Evolutionary conservation across 495 filamentous ascomycete species (phyloP).

Genomic region (Aspergillus nanangensis): DNA sequence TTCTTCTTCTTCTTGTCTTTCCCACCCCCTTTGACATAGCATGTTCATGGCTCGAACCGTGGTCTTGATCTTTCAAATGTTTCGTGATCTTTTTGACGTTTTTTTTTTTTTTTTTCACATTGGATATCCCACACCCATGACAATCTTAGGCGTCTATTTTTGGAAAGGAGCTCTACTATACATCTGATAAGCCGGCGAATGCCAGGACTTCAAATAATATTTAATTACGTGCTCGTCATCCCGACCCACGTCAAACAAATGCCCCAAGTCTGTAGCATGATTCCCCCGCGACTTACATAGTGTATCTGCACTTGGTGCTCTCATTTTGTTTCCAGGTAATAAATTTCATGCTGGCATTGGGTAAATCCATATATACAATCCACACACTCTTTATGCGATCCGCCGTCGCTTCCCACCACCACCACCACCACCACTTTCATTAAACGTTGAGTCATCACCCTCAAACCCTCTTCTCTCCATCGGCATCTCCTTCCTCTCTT

Average conservation of each 20-base stretch:
- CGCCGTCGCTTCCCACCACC: conserved; percentile 29
- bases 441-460: conserved; percentile 14
- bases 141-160: conserved; percentile 2
- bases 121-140: too few species aligned
- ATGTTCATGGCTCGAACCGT: not conserved
- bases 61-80: not conserved
- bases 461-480: conserved; percentile 50
- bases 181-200: too few species aligned
- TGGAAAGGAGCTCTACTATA: too few species aligned
- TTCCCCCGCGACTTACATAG: too few species aligned
- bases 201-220: too few species aligned
- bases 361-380: not conserved
- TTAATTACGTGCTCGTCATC: conserved; percentile 8
- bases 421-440: too few species aligned
- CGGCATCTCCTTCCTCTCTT: conserved; percentile 79
- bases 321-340: too few species aligned
- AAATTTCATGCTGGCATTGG: too few species aligned
- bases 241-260: too few species aligned
- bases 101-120: not conserved
- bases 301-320: too few species aligned
- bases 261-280: too few species aligned
- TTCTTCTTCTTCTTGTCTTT: too few species aligned
- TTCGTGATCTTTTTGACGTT: not conserved
- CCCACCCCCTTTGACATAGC: conserved; percentile 3
- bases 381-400: conserved; percentile 17